Conservation (phyloP, 2,329 filamentous ascomycete species). For the Botrytis porri region DNA sequence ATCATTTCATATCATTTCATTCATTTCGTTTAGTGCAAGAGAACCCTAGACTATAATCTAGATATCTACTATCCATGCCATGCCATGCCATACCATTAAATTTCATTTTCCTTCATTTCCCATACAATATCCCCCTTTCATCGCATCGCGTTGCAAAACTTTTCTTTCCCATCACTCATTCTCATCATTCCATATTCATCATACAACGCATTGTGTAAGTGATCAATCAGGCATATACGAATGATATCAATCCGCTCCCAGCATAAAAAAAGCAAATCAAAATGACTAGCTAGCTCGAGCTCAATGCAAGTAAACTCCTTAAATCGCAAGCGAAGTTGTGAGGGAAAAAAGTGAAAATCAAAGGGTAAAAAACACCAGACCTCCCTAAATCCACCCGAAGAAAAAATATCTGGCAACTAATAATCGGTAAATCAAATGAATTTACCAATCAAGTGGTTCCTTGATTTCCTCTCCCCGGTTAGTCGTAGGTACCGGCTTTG, state of each 20-base stretch:
- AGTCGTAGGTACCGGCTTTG: conserved; percentile 72
- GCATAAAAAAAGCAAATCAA: background rate
- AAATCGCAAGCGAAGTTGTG: background rate
- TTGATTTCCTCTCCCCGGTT: conserved; percentile 79
- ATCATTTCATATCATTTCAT: background rate
- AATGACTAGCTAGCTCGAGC: background rate
- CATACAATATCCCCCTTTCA: background rate
- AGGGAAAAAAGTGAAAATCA: background rate
- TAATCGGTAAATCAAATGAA: background rate
- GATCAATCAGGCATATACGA: background rate
- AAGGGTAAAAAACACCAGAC: background rate
- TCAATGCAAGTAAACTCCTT: background rate
- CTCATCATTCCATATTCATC: background rate
- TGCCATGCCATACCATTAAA: background rate
- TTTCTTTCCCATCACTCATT: background rate
- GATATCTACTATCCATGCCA: background rate
- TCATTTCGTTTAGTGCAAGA: background rate
- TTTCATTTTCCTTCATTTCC: background rate
- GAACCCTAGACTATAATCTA: background rate
- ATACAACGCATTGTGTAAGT: background rate
- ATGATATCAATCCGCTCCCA: conserved; percentile 2
- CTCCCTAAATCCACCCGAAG: background rate
- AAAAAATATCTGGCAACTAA: background rate
- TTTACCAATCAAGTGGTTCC: conserved; percentile 82
- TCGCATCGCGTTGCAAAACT: background rate